These are phyloP conservation scores for Carex littledalei DNA, from an alignment of 176 grass and related monocot genomes.

Conservation along the genomic window DNA sequence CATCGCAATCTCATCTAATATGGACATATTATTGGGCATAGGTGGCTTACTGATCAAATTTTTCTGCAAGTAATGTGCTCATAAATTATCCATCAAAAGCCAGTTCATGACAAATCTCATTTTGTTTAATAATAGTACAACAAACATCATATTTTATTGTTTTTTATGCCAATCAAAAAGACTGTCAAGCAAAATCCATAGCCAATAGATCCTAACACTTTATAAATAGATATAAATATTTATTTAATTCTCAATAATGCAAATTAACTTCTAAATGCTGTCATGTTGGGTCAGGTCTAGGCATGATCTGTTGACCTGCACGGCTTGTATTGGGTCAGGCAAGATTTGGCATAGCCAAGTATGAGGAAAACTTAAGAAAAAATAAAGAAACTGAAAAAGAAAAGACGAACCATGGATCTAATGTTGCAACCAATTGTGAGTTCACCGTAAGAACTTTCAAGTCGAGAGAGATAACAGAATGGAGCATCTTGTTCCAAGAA, in stretches of 20 bases:
- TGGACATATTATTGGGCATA: neutral
- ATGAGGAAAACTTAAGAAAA: neutral
- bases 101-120: neutral
- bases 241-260: neutral
- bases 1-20: neutral
- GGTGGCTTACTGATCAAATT: neutral
- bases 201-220: neutral
- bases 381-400: neutral
- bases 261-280: neutral
- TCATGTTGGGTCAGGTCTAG: neutral
- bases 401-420: slow-evolving; percentile 43
- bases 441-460: slow-evolving; percentile 45
- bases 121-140: neutral
- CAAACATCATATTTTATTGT: neutral
- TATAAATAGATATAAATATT: neutral
- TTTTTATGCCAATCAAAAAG: neutral
- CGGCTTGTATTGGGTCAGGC: neutral
- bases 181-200: neutral
- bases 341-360: neutral
- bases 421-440: slow-evolving; percentile 55
- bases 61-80: neutral
- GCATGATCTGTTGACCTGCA: neutral
- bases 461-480: slow-evolving; percentile 48
- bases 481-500: slow-evolving; percentile 44
- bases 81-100: neutral